These are phyloP conservation scores for Mucor ambiguus DNA, from an alignment of 371 early-diverging fungal genomes.

Conservation along the genomic window DNA sequence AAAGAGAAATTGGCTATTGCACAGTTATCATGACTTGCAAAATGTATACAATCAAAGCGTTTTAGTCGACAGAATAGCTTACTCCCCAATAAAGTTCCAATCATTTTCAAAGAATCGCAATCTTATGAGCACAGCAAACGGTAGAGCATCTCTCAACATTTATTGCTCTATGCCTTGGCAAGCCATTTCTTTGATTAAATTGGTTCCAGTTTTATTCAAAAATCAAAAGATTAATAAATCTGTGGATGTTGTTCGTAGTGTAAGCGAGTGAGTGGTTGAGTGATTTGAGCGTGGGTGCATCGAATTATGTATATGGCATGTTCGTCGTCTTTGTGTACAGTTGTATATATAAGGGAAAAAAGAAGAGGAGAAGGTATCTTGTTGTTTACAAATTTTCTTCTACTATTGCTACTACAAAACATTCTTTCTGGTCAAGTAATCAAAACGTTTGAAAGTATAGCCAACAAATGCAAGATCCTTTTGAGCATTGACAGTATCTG, in stretches of 20 bases:
- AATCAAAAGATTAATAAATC: neutral
- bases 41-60: too few relatives aligned
- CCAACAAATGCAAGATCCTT: constrained; percentile 97
- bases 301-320: constrained; percentile 4
- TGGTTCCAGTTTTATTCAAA: neutral
- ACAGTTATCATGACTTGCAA: too few relatives aligned
- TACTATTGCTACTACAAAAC: constrained; percentile 52
- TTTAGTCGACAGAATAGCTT: too few relatives aligned
- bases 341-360: neutral
- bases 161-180: too few relatives aligned
- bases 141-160: too few relatives aligned
- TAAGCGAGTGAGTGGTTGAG: neutral
- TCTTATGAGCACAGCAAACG: too few relatives aligned
- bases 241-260: neutral
- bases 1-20: too few relatives aligned
- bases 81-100: too few relatives aligned
- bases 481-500: constrained; percentile 60
- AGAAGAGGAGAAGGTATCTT: neutral
- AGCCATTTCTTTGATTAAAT: neutral
- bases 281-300: neutral
- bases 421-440: constrained; percentile 80
- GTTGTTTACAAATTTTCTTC: neutral
- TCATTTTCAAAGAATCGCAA: too few relatives aligned
- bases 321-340: neutral
- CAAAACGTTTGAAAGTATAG: constrained; percentile 95